A percentile compares a stretch with the other conserved stretches of the same genome.
phyloP scores from a whole-genome alignment of 176 grass and related monocot species.

The Luzula sylvatica region DNA sequence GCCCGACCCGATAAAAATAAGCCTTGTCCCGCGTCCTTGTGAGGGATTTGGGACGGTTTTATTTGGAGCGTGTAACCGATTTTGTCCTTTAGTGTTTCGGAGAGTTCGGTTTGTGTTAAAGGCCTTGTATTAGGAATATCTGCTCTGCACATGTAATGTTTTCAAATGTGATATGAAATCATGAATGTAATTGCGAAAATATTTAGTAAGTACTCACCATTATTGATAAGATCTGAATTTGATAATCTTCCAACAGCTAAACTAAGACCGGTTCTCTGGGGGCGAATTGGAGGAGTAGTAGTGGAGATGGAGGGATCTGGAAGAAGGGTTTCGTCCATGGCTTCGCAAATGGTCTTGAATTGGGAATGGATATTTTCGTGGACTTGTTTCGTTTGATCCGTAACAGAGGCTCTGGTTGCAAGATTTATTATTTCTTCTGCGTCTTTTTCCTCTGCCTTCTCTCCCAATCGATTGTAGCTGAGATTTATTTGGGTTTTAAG shows the following conservation, averaged over 20 bases:
- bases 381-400: conserved; percentile 70
- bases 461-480: conserved; percentile 75
- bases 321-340: conserved; percentile 56
- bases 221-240: conserved; percentile 24
- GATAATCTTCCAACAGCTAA: conserved; percentile 44
- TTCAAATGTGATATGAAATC: too few species aligned
- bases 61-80: conserved; percentile 68
- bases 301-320: conserved; percentile 7
- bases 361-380: conserved; percentile 84
- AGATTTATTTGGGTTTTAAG: neutral
- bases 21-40: conserved; percentile 83
- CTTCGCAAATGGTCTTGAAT: conserved; percentile 43
- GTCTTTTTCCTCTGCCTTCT: conserved; percentile 63
- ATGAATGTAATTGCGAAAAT: too few species aligned
- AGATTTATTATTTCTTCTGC: conserved; percentile 79
- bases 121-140: conserved; percentile 39
- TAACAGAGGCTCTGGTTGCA: conserved; percentile 70
- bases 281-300: conserved; percentile 27
- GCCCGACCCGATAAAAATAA: conserved; percentile 64
- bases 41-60: conserved; percentile 59
- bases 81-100: conserved; percentile 44
- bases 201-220: too few species aligned
- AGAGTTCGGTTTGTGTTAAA: conserved; percentile 39
- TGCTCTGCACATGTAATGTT: conserved; percentile 37
- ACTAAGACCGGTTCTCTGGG: conserved; percentile 54